A percentile compares a stretch with the other conserved stretches of the same genome.
Evolutionary conservation across 768 basidiomycete genomes (phyloP).

Genomic region (Boletus rubescentipes): DNA sequence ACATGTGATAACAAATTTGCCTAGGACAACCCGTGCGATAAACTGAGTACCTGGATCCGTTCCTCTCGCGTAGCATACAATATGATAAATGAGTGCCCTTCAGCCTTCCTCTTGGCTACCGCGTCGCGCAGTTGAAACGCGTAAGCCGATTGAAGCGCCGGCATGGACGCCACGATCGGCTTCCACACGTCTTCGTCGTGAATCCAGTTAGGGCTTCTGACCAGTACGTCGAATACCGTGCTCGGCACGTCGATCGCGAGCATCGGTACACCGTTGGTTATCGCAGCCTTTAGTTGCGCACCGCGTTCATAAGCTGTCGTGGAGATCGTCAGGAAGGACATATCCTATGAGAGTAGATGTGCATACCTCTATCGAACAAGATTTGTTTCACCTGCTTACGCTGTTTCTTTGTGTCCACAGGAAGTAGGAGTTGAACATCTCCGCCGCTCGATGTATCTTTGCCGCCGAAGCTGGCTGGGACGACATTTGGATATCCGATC

Average conservation of each 20-base stretch:
- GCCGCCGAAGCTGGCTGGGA: conserved; percentile 32
- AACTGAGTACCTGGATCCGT: conserved; percentile 57
- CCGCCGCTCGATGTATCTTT: conserved; percentile 37
- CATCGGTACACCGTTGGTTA: conserved; percentile 61
- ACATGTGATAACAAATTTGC: neutral
- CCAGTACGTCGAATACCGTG: conserved; percentile 61
- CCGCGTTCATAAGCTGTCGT: conserved; percentile 61
- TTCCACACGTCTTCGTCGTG: conserved; percentile 78
- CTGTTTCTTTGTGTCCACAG: conserved; percentile 70
- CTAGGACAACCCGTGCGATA: conserved; percentile 24
- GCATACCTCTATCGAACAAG: conserved; percentile 62
- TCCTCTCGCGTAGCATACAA: conserved; percentile 71
- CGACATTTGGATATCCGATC: conserved; percentile 40
- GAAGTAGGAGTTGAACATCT: conserved; percentile 65
- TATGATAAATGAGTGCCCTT: conserved; percentile 61
- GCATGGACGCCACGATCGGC: conserved; percentile 51
- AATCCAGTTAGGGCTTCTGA: conserved; percentile 59
- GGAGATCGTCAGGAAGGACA: neutral
- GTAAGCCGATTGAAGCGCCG: conserved; percentile 57
- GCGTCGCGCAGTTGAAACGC: conserved; percentile 69
- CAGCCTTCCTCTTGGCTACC: conserved; percentile 56
- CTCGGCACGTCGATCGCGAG: conserved; percentile 71
- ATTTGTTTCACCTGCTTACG: conserved; percentile 70
- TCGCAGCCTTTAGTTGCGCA: conserved; percentile 53
- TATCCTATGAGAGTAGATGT: neutral